phyloP scores from a whole-genome alignment of 192 early-diverging fungal genomes.

The Entomortierella lignicola region DNA sequence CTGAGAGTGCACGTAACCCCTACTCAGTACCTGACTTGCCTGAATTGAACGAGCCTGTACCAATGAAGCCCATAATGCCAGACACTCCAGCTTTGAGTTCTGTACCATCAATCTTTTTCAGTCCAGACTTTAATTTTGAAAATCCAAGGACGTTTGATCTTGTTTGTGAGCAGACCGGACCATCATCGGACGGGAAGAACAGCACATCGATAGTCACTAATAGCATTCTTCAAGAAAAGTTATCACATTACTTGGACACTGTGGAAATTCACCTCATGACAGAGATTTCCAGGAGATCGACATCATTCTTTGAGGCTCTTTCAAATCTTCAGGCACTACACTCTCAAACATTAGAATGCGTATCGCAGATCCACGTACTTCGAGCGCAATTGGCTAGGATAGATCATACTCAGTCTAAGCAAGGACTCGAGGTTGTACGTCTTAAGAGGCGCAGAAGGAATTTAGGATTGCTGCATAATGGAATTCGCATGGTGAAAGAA shows the following conservation, averaged over 20 bases:
- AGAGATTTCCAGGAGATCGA: conserved; percentile 94
- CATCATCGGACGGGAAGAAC: conserved; percentile 58
- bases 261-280: conserved; percentile 94
- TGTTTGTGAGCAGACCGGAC: conserved; percentile 81
- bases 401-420: conserved; percentile 72
- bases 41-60: conserved; percentile 54
- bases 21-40: conserved; percentile 61
- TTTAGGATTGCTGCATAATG: conserved; percentile 72
- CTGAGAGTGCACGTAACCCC: conserved; percentile 60
- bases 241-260: conserved; percentile 91
- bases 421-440: conserved; percentile 87
- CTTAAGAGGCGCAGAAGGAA: conserved; percentile 81
- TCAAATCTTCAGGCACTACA: conserved; percentile 94
- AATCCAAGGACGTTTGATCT: conserved; percentile 90
- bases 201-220: conserved; percentile 67
- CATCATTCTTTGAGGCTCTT: conserved; percentile 95
- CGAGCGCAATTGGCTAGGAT: conserved; percentile 73
- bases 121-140: conserved; percentile 85
- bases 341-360: conserved; percentile 89
- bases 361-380: conserved; percentile 86
- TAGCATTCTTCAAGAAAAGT: conserved; percentile 85
- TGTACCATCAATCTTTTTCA: conserved; percentile 91
- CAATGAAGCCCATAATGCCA: conserved; percentile 40
- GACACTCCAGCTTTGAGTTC: conserved; percentile 82
- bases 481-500: conserved; percentile 78